phyloP scores from a whole-genome alignment of 441 rosid genomes.

The Eutrema salsugineum region DNA sequence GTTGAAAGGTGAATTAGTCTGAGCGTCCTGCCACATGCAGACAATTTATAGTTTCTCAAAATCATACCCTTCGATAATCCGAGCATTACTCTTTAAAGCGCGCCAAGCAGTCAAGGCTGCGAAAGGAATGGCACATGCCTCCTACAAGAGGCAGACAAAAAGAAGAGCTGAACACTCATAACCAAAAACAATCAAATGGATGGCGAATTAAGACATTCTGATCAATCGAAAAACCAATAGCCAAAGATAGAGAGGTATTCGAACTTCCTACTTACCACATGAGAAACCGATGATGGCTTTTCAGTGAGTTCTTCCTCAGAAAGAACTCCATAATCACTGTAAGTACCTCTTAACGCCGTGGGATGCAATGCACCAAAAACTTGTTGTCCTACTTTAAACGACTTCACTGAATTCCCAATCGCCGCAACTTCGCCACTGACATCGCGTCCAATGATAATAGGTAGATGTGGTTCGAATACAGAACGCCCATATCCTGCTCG shows the following conservation, averaged over 20 bases:
- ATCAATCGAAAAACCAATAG: background rate
- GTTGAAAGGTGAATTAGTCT: background rate
- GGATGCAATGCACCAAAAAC: constrained; percentile 99
- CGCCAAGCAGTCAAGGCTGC: constrained; percentile 99
- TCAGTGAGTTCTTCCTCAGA: constrained; percentile 72
- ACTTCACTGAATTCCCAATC: constrained; percentile 63
- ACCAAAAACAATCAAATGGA: background rate
- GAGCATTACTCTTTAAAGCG: constrained; percentile 83
- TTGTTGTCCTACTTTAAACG: constrained; percentile 67
- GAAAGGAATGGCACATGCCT: constrained; percentile 93
- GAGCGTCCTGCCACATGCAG: background rate
- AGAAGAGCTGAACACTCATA: background rate
- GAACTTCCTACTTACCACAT: constrained; percentile 48
- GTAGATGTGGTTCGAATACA: constrained; percentile 79
- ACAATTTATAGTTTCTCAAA: background rate
- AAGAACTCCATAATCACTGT: constrained; percentile 77
- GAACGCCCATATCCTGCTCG: constrained; percentile 97
- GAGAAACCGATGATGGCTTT: constrained; percentile 74
- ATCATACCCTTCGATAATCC: constrained; percentile 82
- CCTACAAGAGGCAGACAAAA: constrained; percentile 42
- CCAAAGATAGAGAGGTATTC: background rate
- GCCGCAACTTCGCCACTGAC: constrained; percentile 92
- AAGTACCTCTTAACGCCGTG: constrained; percentile 94
- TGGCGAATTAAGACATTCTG: background rate
- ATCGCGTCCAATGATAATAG: constrained; percentile 92